Evolutionary conservation across 2,329 filamentous ascomycete species (phyloP), one percentile per base, ranked within the genome.

Genomic region (Trichoderma atrobrunneum): DNA sequence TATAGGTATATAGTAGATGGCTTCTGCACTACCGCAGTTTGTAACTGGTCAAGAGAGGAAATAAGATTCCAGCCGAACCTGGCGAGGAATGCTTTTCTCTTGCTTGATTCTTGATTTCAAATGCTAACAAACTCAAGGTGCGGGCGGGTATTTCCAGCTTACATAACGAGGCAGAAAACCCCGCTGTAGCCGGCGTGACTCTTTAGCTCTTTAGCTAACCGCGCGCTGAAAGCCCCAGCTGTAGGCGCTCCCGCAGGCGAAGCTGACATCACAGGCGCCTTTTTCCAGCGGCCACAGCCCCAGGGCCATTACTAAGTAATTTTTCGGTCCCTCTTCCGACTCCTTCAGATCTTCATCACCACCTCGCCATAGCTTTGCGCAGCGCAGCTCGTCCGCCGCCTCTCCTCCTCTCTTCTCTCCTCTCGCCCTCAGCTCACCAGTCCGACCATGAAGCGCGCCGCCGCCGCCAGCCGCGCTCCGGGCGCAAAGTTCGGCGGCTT

Each of bases 371-470:
- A 64, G 70, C 66, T 28, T 56, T 26, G 59, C 59, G 59, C 59
- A 61, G 39, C 59, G 32, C 32, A 61, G 59, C 59, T 36, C 63
- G 28, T 34, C 62, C 16, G 28, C 62, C 62, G 18, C 32, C 16
- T 30, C 65, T 26, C 54, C n/a, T 21, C 32, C 26, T 18, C 32
- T 39, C 43, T 0, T 0, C 34, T 36, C 61, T 56, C 61, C 18
- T 28, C 64, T 54, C 21, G 7, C 64, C 18, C 57, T 51, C 54
- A 56, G 36, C 70, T 62, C 26, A 43, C 51, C 34, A n/a, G 14
- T 16, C 70, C 73, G 24, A 69, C 56, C 71, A 79, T 80, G 78
- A 79, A 79, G 74, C 73, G 78, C 69, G n/a, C 60, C n/a, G 32
- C 51, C 51, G 51, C 78, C 21, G 68, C 77, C 32, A 73, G 73